Evolutionary conservation across 768 basidiomycete species (phyloP), one percentile per base, ranked within the genome.

Genomic region (Nidularia pulvinata): DNA sequence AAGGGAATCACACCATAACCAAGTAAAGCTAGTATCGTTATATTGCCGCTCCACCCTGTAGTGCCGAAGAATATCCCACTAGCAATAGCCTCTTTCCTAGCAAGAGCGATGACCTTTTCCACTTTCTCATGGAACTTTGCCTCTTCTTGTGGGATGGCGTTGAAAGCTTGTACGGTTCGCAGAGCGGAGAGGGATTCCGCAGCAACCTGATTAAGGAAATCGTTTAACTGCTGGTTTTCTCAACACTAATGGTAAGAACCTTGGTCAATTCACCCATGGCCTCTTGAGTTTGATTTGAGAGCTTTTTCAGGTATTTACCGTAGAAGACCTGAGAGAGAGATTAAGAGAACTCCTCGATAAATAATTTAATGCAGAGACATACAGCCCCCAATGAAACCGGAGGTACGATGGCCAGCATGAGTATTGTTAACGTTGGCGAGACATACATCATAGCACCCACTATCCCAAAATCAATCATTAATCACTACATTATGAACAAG

Each of bases 371-470:
- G n/a, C n/a, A 53, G 53, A 44, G 55, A 72, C 77, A 33, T 72
- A 95, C 83, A 61, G 94, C 88, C 59, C 91, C 91, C 51, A 94
- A 76, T 22, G 91, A 92, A 4, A 94, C 84, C 0, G 92, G 92
- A 16, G 92, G 92, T 0, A 98, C 95, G 48, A 98, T 85, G 35
- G 86, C 84, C 49, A 99, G 81, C 96, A 99, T 98, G 58, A 98
- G 75, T 51, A 89, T 67, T 0, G 96, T 98, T 55, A 99, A 73
- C 42, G 87, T 88, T 0, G 91, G 90, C 0, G 91, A 95, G 51
- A 96, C 82, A 69, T 89, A 95, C 61, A 98, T 85, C 96, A 98
- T 99, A 42, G 93, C 92, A 46, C 90, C 93, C 57, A 98, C 94
- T 91, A 61, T n/a, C n/a, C n/a, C n/a, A n/a, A n/a, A n/a, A n/a